These are phyloP conservation scores for Dentipellis sp. DNA, from an alignment of 768 basidiomycete genomes.

Conservation along the genomic window DNA sequence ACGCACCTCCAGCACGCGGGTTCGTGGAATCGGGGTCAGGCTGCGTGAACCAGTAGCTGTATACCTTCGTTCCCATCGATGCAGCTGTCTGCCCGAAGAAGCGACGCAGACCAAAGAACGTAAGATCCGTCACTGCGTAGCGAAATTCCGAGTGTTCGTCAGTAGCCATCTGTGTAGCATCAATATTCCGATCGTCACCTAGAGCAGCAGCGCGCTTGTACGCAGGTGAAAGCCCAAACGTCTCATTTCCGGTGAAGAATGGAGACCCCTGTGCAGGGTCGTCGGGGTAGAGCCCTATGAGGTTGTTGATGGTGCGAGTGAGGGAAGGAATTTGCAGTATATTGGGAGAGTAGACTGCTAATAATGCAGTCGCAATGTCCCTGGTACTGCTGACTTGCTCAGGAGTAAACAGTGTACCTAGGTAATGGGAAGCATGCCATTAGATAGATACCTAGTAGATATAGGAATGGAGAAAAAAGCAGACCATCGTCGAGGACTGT, in stretches of 20 bases:
- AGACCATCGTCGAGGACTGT: slow-evolving; percentile 37
- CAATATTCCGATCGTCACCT: slow-evolving; percentile 2
- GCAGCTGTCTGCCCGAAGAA: slow-evolving; percentile 31
- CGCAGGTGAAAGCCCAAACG: slow-evolving; percentile 29
- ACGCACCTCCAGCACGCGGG: background rate
- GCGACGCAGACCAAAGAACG: slow-evolving; percentile 30
- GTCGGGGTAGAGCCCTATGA: slow-evolving; percentile 33
- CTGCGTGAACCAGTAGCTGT: slow-evolving; percentile 35
- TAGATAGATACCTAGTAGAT: too few species aligned
- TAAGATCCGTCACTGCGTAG: slow-evolving; percentile 27
- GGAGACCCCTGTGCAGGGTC: slow-evolving; percentile 35
- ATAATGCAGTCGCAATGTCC: too few species aligned
- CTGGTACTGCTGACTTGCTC: too few species aligned
- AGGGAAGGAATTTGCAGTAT: too few species aligned
- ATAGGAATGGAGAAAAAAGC: background rate
- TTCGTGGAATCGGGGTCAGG: slow-evolving; percentile 15
- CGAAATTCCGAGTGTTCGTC: too few species aligned
- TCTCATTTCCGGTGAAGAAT: slow-evolving; percentile 35
- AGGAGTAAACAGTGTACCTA: slow-evolving; percentile 30
- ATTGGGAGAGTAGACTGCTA: too few species aligned
- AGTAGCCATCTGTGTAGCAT: background rate
- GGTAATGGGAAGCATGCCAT: too few species aligned
- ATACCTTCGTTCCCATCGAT: slow-evolving; percentile 27
- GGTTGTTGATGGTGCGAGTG: slow-evolving; percentile 11
- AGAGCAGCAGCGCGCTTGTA: slow-evolving; percentile 31